A percentile compares a stretch with the other conserved stretches of the same genome.
Conservation (phyloP, 176 grass and related monocot genomes). For the Tuctoria greenei region DNA sequence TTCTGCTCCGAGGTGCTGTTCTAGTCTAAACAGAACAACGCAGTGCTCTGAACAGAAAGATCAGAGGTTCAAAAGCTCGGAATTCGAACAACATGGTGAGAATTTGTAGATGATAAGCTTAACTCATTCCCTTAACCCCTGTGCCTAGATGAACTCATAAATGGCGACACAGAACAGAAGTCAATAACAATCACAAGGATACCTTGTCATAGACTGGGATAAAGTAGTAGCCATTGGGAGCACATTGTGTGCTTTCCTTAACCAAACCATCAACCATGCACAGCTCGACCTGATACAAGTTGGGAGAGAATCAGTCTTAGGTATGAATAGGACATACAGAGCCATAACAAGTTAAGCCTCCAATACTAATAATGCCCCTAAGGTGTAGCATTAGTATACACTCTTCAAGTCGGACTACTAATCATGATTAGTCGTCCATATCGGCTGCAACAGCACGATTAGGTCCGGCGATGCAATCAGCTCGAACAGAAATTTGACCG, state of each 20-base stretch:
- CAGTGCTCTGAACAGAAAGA: conserved; percentile 19
- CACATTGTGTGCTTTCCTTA: conserved; percentile 91
- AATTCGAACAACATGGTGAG: neutral
- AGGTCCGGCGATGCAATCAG: no score
- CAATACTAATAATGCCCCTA: neutral
- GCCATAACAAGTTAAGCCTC: neutral
- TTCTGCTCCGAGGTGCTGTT: no score
- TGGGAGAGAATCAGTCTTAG: conserved; percentile 27
- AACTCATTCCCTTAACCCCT: neutral
- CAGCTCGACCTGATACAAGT: conserved; percentile 78
- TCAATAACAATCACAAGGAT: conserved; percentile 16
- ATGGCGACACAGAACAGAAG: conserved; percentile 13
- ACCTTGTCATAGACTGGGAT: conserved; percentile 97
- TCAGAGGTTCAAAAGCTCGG: no score
- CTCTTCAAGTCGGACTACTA: no score
- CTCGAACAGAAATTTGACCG: no score
- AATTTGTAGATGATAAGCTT: conserved; percentile 20
- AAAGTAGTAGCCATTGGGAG: conserved; percentile 98
- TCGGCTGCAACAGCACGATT: no score
- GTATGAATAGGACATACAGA: no score
- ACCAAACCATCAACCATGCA: conserved; percentile 85
- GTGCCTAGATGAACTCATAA: neutral
- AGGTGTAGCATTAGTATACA: conserved; percentile 20
- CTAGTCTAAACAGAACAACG: no score
- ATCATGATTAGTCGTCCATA: no score